Evolutionary conservation across 1,284 basidiomycete genomes (phyloP), one percentile per base, ranked within the genome.

Genomic region (Macrocybe sp.): DNA sequence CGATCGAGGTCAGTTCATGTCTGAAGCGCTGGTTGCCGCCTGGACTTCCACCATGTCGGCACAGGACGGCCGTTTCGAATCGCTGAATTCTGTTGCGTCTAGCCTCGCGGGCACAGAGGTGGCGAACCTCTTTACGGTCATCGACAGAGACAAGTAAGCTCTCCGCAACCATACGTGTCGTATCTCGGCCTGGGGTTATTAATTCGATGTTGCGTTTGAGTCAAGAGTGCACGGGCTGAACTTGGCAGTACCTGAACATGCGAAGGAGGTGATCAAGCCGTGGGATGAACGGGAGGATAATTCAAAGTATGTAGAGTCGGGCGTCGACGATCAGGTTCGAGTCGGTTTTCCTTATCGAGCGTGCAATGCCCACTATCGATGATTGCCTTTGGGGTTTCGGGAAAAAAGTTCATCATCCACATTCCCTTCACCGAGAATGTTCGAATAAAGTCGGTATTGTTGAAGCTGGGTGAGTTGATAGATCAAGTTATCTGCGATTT

Each of bases 341-440:
- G 73, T 35, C 9, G 14, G 39, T 37, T 35, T 46, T 46, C 31
- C 32, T 39, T 52, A 45, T 46, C 44, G 41, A 41, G 7, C 10
- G 16, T 33, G 22, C 14, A 16, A 39, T 22, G 28, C 16, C 34
- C 39, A 35, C 36, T 30, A 34, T 29, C 40, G 34, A 38, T 49
- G 33, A 41, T 42, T 22, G 22, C 22, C 22, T 22, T 22, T 22
- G 22, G 22, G 22, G 22, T 22, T 4, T 22, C 22, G 2, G 22
- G 22, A 10, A 44, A n/a, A 32, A 48, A 91, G 85, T 69, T 91
- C 50, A 82, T 92, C 54, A 73, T 92, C 44, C 87, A 91, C 62
- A 67, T 92, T 45, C 87, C 88, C 1, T 92, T 92, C 69, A 76
- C 74, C 0, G 77, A 89, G 61, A 85, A 83, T 57, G 88, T 92